Conservation (phyloP, 768 basidiomycete genomes). For the Leccinum rimulosum region DNA sequence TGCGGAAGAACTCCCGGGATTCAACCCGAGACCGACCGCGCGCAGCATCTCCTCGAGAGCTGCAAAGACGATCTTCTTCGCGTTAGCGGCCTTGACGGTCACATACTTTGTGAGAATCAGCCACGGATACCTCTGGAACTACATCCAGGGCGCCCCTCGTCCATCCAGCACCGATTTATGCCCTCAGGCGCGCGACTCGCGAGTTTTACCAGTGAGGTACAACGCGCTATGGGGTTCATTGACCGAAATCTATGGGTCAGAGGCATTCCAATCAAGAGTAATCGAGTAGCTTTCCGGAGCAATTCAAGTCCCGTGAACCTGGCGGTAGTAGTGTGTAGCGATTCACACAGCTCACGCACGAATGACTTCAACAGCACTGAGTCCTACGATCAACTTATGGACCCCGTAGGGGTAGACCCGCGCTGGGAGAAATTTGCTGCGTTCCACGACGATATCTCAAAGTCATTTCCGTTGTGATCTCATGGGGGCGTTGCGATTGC, state of each 20-base stretch:
- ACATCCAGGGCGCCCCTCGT: neutral
- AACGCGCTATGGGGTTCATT: constrained; percentile 33
- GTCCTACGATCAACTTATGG: constrained; percentile 46
- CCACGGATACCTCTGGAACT: constrained; percentile 7
- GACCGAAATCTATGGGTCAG: constrained; percentile 29
- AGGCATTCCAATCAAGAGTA: constrained; percentile 35
- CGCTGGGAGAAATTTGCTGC: constrained; percentile 53
- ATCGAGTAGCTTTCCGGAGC: constrained; percentile 40
- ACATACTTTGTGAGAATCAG: constrained; percentile 13
- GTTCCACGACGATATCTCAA: constrained; percentile 54
- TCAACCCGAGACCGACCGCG: neutral
- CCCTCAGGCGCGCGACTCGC: constrained; percentile 30
- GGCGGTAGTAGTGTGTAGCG: neutral
- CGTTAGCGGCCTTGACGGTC: constrained; percentile 17
- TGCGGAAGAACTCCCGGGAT: constrained; percentile 10
- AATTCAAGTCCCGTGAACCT: constrained; percentile 40
- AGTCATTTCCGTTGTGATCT: constrained; percentile 48
- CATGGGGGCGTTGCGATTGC: neutral
- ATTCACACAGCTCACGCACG: constrained; percentile 5
- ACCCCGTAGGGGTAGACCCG: constrained; percentile 44
- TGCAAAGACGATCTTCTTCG: constrained; percentile 14
- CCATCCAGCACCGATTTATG: constrained; percentile 24
- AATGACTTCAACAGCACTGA: constrained; percentile 40
- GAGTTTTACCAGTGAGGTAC: constrained; percentile 30
- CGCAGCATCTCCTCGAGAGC: constrained; percentile 7